Percentiles rank a stretch among this genome's conserved stretches.
Conservation (phyloP, 139 green algal genomes). For the Edaphochlamys debaryana region DNA sequence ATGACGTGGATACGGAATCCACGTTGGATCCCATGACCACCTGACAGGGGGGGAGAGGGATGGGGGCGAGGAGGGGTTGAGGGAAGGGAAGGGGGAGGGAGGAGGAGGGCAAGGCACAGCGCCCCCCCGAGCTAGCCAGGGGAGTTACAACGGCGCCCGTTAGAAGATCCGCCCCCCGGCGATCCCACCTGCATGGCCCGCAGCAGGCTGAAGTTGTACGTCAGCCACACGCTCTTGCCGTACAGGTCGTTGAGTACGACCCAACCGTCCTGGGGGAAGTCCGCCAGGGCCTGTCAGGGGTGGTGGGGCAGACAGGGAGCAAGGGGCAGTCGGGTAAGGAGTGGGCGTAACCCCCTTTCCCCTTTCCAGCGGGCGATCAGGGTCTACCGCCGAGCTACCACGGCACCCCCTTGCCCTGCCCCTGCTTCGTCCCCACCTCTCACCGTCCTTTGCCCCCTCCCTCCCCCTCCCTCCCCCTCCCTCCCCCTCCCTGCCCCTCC, state of each 20-base stretch:
- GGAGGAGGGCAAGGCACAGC: neutral
- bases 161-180: too few species aligned
- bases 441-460: too few species aligned
- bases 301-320: too few species aligned
- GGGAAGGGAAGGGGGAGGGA: neutral
- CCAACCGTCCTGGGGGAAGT: slow-evolving; percentile 54
- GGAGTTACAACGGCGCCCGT: too few species aligned
- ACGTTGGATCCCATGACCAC: slow-evolving; percentile 43
- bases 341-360: too few species aligned
- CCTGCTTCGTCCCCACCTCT: too few species aligned
- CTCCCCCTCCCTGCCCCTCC: too few species aligned
- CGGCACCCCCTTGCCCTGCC: too few species aligned
- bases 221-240: neutral
- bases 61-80: neutral
- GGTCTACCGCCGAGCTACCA: too few species aligned
- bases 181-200: slow-evolving; percentile 14
- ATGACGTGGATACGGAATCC: slow-evolving; percentile 42
- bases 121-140: too few species aligned
- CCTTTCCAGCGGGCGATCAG: too few species aligned
- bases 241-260: slow-evolving; percentile 36
- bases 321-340: neutral
- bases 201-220: slow-evolving; percentile 38
- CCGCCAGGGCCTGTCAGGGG: slow-evolving; percentile 27
- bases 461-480: too few species aligned
- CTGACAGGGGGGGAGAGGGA: slow-evolving; percentile 1